Base-by-base conservation (phyloP, 306 rosid genomes). In the Cicer cuneatum region DNA sequence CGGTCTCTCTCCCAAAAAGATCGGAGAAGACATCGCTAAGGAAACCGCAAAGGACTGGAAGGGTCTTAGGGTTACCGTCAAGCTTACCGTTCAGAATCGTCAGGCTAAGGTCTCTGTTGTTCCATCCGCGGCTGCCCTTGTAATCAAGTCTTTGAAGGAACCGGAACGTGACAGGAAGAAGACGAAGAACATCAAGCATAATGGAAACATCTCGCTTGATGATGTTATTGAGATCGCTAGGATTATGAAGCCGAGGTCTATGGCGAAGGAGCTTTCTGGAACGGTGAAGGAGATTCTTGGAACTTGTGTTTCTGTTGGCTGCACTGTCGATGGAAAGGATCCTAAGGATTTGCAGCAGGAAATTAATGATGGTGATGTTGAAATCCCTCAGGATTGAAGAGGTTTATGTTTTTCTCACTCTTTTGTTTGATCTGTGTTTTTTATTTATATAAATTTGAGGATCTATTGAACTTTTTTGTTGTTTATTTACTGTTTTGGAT, bases 31-130 rank as follows among this genome's bases (percentile, higher is more conserved):
- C 70, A 92, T 92, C 7, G 98, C 98, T 2, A 92, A 92, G 77
- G 98, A 92, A 66, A 92, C 98, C 0, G 98, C 98, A 0, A 92
- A 92, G 83, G 98, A 92, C 76, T 92, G 98, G 98, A 92, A 92
- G 87, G 98, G 98, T 0, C 87, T 92, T 1, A 72, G 98, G 0
- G 98, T 92, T 1, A 92, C 98, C 6, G 98, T 93, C 13, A 90
- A 93, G 82, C 96, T 93, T 15, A 93, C 98, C 1, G 98, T 93
- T 1, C 98, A 93, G 85, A 90, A 93, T 60, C 97, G 98, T 57
- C 96, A 90, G 83, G 98, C 98, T 0, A 90, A 93, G 80, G 97
- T 93, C 6, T 49, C 96, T 0, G 98, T 93, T 5, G 98, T 93
- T 8, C 98, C 98, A 0, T 93, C 98, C 0, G 98, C 98, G 4